Conservation (phyloP, 257 asterid genomes). For the Solanum neorickii region DNA sequence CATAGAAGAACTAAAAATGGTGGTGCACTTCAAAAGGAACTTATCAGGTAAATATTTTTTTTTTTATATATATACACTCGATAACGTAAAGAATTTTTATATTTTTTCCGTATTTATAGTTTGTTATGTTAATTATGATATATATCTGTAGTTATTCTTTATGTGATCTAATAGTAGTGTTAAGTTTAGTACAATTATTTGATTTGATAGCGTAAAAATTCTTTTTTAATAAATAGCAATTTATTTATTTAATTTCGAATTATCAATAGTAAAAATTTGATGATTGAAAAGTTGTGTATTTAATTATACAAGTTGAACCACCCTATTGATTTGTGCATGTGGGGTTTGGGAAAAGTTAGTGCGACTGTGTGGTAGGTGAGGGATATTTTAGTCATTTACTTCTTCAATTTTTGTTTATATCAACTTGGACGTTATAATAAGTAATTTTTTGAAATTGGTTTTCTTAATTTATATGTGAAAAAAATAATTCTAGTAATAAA, state of each 20-base stretch:
- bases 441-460: neutral
- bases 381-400: neutral
- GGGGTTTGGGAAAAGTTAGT: neutral
- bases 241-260: neutral
- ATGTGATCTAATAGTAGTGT: neutral
- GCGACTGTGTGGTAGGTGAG: neutral
- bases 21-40: conserved; percentile 83
- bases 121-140: neutral
- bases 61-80: neutral
- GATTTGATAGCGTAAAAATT: neutral
- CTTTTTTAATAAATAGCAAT: neutral
- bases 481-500: neutral
- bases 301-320: neutral
- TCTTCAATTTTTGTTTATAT: neutral
- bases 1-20: conserved; percentile 87
- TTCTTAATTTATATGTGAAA: neutral
- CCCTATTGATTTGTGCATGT: neutral
- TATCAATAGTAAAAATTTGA: neutral
- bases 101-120: neutral
- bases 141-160: neutral
- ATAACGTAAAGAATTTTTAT: neutral
- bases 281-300: neutral
- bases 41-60: conserved; percentile 45
- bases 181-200: too few species aligned
- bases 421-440: neutral